Evolutionary conservation across 768 basidiomycete species (phyloP).

Genomic region (Mycena capillaripes): DNA sequence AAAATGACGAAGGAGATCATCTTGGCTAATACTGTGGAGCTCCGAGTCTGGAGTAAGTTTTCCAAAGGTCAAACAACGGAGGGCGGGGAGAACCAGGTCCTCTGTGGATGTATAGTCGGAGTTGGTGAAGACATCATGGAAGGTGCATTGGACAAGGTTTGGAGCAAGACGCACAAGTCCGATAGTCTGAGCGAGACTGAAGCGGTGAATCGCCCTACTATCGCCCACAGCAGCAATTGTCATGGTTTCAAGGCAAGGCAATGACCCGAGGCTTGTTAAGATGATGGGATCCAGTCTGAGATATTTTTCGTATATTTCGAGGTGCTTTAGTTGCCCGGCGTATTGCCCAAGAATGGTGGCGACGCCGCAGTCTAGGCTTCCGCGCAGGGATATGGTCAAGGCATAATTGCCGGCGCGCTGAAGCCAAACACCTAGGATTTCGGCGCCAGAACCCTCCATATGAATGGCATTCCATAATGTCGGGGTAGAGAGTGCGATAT

Average conservation of each 20-base stretch:
- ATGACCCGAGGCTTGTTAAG: neutral
- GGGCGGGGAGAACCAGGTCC: neutral
- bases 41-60: too few species aligned
- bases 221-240: neutral
- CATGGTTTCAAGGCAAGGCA: neutral
- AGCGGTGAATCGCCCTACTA: neutral
- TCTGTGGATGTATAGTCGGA: neutral
- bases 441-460: neutral
- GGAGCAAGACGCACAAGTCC: neutral
- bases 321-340: neutral
- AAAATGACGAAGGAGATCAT: neutral
- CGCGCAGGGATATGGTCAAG: neutral
- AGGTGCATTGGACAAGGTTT: neutral
- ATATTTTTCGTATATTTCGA: neutral
- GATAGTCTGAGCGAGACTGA: neutral
- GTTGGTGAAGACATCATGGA: neutral
- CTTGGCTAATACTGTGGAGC: neutral
- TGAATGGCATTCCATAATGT: constrained; percentile 1
- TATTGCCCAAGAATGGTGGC: neutral
- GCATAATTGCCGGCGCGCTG: neutral
- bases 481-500: constrained; percentile 1
- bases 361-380: neutral
- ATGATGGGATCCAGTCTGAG: too few species aligned
- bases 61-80: neutral
- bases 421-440: neutral